Conservation (phyloP, 768 basidiomycete species). For the Tylopilus felleus region DNA sequence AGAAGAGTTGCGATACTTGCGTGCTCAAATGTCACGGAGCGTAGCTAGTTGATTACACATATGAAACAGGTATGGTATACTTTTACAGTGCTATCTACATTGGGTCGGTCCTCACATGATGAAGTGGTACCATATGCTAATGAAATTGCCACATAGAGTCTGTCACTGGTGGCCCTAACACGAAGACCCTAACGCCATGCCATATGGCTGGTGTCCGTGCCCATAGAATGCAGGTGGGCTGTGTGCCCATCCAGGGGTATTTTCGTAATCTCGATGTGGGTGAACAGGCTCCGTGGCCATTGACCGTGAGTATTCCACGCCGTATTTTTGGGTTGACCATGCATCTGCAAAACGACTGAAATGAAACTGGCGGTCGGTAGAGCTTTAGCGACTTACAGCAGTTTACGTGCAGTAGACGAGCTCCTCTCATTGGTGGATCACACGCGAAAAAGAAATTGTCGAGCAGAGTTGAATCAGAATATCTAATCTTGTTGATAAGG, state of each 20-base stretch:
- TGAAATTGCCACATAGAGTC: neutral
- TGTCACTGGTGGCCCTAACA: neutral
- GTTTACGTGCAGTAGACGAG: too few relatives aligned
- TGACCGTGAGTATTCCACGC: conserved; percentile 2
- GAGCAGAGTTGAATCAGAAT: too few relatives aligned
- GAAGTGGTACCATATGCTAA: conserved; percentile 2
- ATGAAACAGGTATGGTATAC: neutral
- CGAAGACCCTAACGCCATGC: neutral
- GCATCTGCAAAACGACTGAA: neutral
- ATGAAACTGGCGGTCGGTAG: too few relatives aligned
- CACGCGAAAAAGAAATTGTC: too few relatives aligned
- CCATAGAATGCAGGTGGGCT: neutral
- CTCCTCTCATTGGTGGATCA: too few relatives aligned
- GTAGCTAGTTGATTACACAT: neutral
- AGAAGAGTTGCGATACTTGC: too few relatives aligned
- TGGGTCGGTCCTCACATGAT: too few relatives aligned
- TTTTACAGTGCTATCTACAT: neutral
- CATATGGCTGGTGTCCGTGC: conserved; percentile 6
- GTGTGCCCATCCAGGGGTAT: conserved; percentile 8
- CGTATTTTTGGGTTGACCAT: conserved; percentile 7
- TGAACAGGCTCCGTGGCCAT: conserved; percentile 1
- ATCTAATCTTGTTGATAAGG: too few relatives aligned
- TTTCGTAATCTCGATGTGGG: conserved; percentile 1
- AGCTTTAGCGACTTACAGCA: too few relatives aligned
- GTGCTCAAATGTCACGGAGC: too few relatives aligned